phyloP scores from a whole-genome alignment of 257 asterid species.

The Nemophila menziesii region DNA sequence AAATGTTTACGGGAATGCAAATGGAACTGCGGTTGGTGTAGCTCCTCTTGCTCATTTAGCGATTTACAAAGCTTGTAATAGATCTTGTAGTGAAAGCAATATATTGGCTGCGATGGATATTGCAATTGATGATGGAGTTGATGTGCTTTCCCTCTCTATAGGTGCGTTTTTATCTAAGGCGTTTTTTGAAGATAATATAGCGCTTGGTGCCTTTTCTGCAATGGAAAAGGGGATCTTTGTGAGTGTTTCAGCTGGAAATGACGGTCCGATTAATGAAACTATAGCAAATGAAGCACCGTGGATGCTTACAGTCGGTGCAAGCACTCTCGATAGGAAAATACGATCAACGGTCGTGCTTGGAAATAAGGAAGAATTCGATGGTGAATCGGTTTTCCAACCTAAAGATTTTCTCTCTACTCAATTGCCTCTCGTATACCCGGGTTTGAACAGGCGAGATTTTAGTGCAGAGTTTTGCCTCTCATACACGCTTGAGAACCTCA shows the following conservation, averaged over 20 bases:
- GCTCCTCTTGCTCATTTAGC: conserved; percentile 57
- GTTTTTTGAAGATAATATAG: conserved; percentile 13
- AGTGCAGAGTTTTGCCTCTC: conserved; percentile 12
- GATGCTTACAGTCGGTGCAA: conserved; percentile 45
- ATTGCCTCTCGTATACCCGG: conserved; percentile 24
- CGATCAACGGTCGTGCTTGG: conserved; percentile 28
- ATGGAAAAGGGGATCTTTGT: conserved; percentile 35
- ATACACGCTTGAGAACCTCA: conserved; percentile 5
- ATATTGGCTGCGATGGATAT: conserved; percentile 35
- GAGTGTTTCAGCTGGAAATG: conserved; percentile 29
- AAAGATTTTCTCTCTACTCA: conserved; percentile 4
- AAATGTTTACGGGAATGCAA: conserved; percentile 31
- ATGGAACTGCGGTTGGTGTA: conserved; percentile 40
- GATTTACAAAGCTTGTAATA: conserved; percentile 26
- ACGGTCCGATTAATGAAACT: conserved; percentile 1
- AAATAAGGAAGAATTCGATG: conserved; percentile 13
- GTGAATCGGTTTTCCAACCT: conserved; percentile 28
- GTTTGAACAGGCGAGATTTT: conserved; percentile 7
- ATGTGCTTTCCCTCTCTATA: conserved; percentile 30
- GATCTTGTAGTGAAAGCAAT: conserved; percentile 17
- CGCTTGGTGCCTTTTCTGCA: conserved; percentile 31
- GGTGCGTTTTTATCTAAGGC: conserved; percentile 3
- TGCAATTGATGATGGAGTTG: conserved; percentile 33
- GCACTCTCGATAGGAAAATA: conserved; percentile 27
- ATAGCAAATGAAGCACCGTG: conserved; percentile 28